Base-by-base conservation (phyloP, 2,329 filamentous ascomycete genomes). In the Thelonectria discophora region DNA sequence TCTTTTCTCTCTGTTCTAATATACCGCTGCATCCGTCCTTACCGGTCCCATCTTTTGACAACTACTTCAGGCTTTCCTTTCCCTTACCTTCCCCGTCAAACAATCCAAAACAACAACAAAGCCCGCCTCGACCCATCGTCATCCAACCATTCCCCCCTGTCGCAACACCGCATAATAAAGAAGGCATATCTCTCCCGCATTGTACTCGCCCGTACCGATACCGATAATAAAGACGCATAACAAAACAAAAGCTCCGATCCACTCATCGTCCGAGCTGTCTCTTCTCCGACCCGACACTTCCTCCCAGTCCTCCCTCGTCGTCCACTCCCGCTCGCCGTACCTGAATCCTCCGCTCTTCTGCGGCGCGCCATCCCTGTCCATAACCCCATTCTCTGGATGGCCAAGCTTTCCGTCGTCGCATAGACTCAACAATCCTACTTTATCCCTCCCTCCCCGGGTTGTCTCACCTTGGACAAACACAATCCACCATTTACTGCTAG, bases 301-400 rank as follows among this genome's bases (percentile, higher is more conserved):
- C 47, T 40, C 32, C 20, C 21, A 18, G 8, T 18, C 7, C 24
- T 4, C 7, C 24, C 4, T 24, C 30, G 13, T 18, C 27, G 20
- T 43, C 34, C 53, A 34, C 51, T 55, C 47, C 17, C 58, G 52
- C 48, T 57, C 57, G 54, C 49, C 49, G 56, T 59, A 62, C 60
- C 60, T 61, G 55, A 54, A 60, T 56, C 59, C 57, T 61, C 46
- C 47, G 57, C 53, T 56, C 60, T 21, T 45, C 57, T 53, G 53
- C 55, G 56, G 60, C 65, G 62, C 63, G 34, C 55, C 43, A 69
- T 57, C 68, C 68, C 68, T 70, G 68, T 57, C 62, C 59, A 55
- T 58, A 63, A 64, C 58, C 64, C 61, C 65, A 66, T 66, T 58
- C 54, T 52, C 54, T 65, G 60, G n/a, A 61, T 55, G 52, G 50